Evolutionary conservation across 2,329 filamentous ascomycete genomes (phyloP), one percentile per base, ranked within the genome.

Genomic region (Cryphonectria nitschkei): DNA sequence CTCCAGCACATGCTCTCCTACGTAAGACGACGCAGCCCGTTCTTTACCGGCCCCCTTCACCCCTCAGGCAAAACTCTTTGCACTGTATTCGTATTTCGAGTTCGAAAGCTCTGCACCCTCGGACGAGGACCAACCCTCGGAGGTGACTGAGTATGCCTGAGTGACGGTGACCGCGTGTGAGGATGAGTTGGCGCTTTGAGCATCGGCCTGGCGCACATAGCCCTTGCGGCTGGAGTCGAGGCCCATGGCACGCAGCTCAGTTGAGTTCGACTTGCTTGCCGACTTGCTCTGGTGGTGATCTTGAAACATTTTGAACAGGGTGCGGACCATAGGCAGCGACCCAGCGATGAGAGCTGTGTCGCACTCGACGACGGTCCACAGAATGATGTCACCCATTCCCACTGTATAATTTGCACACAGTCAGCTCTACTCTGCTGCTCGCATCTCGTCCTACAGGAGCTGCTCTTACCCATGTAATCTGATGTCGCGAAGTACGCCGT

Each of bases 281-380:
- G 46, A 65, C 34, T 68, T 65, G 43, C 16, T n/a, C 34, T 56
- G 60, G 11, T 43, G n/a, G 4, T 37, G 41, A 7, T 52, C 60
- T 43, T 56, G 52, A 11, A 56, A 64, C 54, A 58, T 58, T 43
- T 71, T 69, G 56, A 73, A 60, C 29, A 74, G 60, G 16, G 52
- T 65, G 22, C 70, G 54, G 14, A 74, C 41, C 72, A 74, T 74
- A 16, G 71, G 71, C 3, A 74, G 60, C 13, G 72, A 74, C 2
- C 72, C 72, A 19, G 72, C 72, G 13, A 74, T 74, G 14, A 74
- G 41, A 16, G 68, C 72, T 1, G 72, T 60, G 58, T 71, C 68
- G 58, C 68, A 73, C 26, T 74, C 72, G 16, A 72, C 37, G 34
- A 69, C 67, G 13, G 72, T 74, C 70, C 68, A 74, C 9, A 71